Evolutionary conservation across 1,139 yeast genomes (phyloP).

Genomic region (Nakaseomyces sp.): DNA sequence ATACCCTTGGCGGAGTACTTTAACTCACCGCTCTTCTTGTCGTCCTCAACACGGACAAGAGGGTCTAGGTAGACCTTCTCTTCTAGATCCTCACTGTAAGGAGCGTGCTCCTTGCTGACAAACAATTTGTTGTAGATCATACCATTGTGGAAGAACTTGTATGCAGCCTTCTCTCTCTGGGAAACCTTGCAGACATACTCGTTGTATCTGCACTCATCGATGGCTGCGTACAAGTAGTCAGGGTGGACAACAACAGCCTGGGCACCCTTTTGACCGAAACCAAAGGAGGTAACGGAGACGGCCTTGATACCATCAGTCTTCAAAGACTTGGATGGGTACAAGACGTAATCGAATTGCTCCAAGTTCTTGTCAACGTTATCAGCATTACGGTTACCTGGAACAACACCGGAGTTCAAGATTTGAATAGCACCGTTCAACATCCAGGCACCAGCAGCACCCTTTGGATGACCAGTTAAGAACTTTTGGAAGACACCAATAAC

Average conservation of each 20-base stretch:
- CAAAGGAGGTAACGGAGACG: slow-evolving; percentile 91
- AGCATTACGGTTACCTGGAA: slow-evolving; percentile 98
- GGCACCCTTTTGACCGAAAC: slow-evolving; percentile 99
- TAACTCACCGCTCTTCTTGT: slow-evolving; percentile 44
- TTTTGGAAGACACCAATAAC: slow-evolving; percentile 97
- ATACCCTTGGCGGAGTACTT: slow-evolving; percentile 36
- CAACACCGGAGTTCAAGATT: slow-evolving; percentile 82
- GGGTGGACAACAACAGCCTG: slow-evolving; percentile 89
- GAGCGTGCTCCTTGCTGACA: slow-evolving; percentile 88
- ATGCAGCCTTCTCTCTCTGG: slow-evolving; percentile 80
- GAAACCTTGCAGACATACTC: slow-evolving; percentile 62
- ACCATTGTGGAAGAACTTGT: slow-evolving; percentile 94
- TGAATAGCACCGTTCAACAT: slow-evolving; percentile 98
- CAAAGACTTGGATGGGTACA: slow-evolving; percentile 88
- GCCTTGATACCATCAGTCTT: slow-evolving; percentile 98
- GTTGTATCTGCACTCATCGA: slow-evolving; percentile 62
- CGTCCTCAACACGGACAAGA: slow-evolving; percentile 66
- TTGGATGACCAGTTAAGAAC: slow-evolving; percentile 98
- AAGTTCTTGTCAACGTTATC: slow-evolving; percentile 83
- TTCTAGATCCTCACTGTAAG: slow-evolving; percentile 82
- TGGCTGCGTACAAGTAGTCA: slow-evolving; percentile 81
- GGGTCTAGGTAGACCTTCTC: slow-evolving; percentile 90
- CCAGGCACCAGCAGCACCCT: slow-evolving; percentile 99
- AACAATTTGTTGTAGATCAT: slow-evolving; percentile 85
- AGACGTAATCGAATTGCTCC: slow-evolving; percentile 77